Percentiles rank a stretch among this genome's conserved stretches.
These are phyloP conservation scores for Daedalea quercina DNA, from an alignment of 768 basidiomycete genomes.

Conservation along the genomic window DNA sequence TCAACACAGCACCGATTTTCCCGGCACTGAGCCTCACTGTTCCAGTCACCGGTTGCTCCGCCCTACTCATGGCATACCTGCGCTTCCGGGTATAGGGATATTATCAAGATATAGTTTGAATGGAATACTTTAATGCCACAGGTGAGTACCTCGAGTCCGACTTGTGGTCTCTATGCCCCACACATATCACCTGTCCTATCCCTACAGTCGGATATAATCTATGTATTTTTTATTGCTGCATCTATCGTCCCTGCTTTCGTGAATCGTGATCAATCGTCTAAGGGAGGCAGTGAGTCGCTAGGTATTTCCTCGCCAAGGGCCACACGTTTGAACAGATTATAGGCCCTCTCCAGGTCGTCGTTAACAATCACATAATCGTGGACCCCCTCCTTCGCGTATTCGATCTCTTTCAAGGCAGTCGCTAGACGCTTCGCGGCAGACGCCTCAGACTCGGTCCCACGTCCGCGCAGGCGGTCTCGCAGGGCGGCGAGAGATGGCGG, in stretches of 20 bases:
- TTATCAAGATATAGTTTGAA: background rate
- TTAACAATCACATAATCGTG: slow-evolving; percentile 89
- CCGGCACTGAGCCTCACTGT: background rate
- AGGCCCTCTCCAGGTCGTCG: slow-evolving; percentile 81
- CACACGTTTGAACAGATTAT: slow-evolving; percentile 65
- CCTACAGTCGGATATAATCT: background rate
- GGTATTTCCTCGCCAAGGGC: slow-evolving; percentile 60
- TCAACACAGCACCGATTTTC: background rate
- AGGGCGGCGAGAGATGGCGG: slow-evolving; percentile 78
- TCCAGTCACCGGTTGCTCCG: slow-evolving; percentile 81
- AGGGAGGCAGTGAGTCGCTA: slow-evolving; percentile 60
- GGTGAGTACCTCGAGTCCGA: background rate
- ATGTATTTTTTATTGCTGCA: background rate
- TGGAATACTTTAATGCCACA: background rate
- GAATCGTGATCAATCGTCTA: slow-evolving; percentile 42
- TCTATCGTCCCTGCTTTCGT: too few relatives aligned
- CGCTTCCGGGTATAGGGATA: slow-evolving; percentile 48
- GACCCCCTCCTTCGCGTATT: slow-evolving; percentile 70
- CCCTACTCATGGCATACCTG: slow-evolving; percentile 82
- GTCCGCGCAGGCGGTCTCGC: slow-evolving; percentile 59
- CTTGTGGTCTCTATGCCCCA: too few relatives aligned
- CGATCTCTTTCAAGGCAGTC: slow-evolving; percentile 73
- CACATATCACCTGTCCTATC: background rate
- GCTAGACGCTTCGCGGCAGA: slow-evolving; percentile 69
- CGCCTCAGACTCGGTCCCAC: slow-evolving; percentile 79